phyloP scores from a whole-genome alignment of 2,329 filamentous ascomycete genomes.

The Alternaria viburni region DNA sequence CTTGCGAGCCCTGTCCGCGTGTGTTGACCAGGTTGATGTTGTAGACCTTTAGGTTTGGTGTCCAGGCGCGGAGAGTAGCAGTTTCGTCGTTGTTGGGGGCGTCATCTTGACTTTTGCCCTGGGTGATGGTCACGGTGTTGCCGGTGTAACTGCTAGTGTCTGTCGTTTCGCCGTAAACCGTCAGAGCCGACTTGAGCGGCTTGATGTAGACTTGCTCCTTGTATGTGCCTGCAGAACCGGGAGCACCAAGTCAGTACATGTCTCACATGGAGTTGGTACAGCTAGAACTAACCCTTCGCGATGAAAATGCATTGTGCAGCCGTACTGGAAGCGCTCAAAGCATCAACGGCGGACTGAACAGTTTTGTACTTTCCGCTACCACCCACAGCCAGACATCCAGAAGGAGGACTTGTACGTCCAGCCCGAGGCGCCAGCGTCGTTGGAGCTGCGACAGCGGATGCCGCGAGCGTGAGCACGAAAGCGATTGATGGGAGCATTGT shows the following conservation, averaged over 20 bases:
- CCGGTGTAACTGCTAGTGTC: constrained; percentile 55
- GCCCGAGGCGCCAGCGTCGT: constrained; percentile 26
- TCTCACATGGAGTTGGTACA: not conserved
- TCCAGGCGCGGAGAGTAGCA: constrained; percentile 56
- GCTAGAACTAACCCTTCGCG: constrained; percentile 40
- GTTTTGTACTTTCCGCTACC: constrained; percentile 53
- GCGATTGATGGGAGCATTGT: constrained; percentile 24
- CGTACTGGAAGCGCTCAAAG: constrained; percentile 60
- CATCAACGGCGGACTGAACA: constrained; percentile 64
- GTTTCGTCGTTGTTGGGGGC: constrained; percentile 61
- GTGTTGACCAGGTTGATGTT: constrained; percentile 63
- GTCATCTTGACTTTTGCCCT: constrained; percentile 55
- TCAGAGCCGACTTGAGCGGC: constrained; percentile 56
- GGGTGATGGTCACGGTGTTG: constrained; percentile 65
- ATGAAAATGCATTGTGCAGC: constrained; percentile 67
- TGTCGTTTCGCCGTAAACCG: constrained; percentile 66
- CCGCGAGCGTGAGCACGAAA: constrained; percentile 29
- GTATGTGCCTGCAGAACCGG: constrained; percentile 59
- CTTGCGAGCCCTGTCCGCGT: constrained; percentile 58
- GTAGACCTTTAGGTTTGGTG: constrained; percentile 64
- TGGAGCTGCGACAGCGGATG: constrained; percentile 30
- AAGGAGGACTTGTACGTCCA: constrained; percentile 54
- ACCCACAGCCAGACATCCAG: constrained; percentile 59
- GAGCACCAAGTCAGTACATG: not conserved
- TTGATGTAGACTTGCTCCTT: constrained; percentile 65